phyloP scores from a whole-genome alignment of 2,329 filamentous ascomycete genomes.

The Lomentospora prolificans region DNA sequence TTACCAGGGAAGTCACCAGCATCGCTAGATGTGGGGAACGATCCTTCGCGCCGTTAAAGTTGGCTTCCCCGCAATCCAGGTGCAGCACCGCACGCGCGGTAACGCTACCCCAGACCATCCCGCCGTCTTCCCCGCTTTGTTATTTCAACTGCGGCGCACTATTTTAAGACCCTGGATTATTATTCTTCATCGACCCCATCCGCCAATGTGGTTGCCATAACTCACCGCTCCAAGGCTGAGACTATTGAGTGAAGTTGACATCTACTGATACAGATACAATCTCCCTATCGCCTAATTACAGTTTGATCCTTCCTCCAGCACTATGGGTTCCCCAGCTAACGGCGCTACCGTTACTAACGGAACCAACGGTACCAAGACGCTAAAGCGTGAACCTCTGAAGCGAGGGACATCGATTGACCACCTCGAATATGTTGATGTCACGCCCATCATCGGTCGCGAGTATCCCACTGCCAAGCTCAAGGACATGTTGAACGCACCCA shows the following conservation, averaged over 20 bases:
- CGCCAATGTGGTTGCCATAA: no score
- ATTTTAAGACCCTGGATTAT: no score
- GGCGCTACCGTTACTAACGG: slow-evolving; percentile 1
- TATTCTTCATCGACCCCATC: no score
- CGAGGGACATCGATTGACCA: slow-evolving; percentile 28
- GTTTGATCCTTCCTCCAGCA: background rate
- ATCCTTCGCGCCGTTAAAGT: background rate
- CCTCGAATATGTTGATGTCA: slow-evolving; percentile 37
- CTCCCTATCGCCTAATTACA: no score
- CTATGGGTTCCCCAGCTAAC: background rate
- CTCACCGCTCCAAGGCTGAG: no score
- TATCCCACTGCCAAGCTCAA: slow-evolving; percentile 39
- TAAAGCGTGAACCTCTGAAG: slow-evolving; percentile 17
- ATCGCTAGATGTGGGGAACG: background rate
- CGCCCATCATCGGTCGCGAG: slow-evolving; percentile 46
- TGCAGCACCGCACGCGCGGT: background rate
- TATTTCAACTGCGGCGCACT: background rate
- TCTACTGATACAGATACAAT: no score
- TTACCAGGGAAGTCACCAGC: background rate
- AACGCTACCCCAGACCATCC: background rate
- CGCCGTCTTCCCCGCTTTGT: background rate
- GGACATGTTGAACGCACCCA: slow-evolving; percentile 13
- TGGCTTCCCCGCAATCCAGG: background rate
- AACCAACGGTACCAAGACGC: background rate
- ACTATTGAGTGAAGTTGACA: no score